A percentile compares a stretch with the other conserved stretches of the same genome.
Conservation (phyloP, 2,329 filamentous ascomycete species). For the Trichoderma sp. region DNA sequence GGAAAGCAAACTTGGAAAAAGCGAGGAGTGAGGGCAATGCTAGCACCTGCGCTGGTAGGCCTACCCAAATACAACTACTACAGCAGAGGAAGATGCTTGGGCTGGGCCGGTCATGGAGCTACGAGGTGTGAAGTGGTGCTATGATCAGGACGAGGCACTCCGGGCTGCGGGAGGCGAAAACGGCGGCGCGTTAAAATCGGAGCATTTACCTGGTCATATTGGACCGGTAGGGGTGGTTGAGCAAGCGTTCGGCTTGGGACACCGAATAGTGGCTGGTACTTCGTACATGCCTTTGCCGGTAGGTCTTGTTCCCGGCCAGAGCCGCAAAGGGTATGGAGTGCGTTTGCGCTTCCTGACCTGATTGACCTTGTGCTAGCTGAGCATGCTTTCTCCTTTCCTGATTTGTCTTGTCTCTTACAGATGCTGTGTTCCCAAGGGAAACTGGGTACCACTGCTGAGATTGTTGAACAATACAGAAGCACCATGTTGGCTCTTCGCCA, state of each 20-base stretch:
- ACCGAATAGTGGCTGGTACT: not conserved
- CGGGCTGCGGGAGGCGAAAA: constrained; percentile 11
- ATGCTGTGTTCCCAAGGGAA: not conserved
- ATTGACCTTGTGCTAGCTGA: constrained; percentile 13
- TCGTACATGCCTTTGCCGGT: not conserved
- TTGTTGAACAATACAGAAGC: not conserved
- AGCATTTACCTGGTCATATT: not conserved
- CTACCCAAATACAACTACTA: no score
- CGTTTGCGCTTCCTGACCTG: constrained; percentile 1
- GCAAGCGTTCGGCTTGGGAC: constrained; percentile 9
- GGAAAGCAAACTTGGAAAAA: not conserved
- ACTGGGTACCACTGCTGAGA: not conserved
- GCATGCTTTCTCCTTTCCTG: constrained; percentile 23
- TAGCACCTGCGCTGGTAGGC: not conserved
- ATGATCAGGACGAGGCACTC: constrained; percentile 5
- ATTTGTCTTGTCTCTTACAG: constrained; percentile 10
- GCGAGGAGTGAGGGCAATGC: constrained; percentile 6
- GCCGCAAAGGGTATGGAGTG: constrained; percentile 12
- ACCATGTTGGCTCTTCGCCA: constrained; percentile 11
- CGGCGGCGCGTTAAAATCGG: constrained; percentile 2
- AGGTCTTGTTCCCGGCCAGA: constrained; percentile 3
- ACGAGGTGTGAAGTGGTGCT: no score
- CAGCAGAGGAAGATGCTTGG: not conserved
- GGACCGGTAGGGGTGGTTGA: not conserved
- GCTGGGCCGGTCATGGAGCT: not conserved